phyloP scores from a whole-genome alignment of 495 filamentous ascomycete genomes.

The Cenococcum geophilum region DNA sequence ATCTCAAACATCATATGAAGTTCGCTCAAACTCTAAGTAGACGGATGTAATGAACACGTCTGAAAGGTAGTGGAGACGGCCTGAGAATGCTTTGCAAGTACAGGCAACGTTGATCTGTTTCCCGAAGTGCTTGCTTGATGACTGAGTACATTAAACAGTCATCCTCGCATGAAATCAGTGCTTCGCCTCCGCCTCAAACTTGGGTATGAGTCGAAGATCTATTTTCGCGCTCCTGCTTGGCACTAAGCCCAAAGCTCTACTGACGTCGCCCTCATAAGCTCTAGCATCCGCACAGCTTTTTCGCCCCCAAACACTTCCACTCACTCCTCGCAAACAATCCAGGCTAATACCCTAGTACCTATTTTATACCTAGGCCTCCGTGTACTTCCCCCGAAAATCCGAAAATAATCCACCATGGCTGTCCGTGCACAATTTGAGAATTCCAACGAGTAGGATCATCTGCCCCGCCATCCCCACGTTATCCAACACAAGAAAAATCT shows the following conservation, averaged over 20 bases:
- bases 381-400: neutral
- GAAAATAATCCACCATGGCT: slow-evolving; percentile 34
- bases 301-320: slow-evolving; percentile 3
- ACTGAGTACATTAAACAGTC: neutral
- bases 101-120: too few species aligned
- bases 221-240: neutral
- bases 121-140: too few species aligned
- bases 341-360: neutral
- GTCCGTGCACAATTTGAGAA: slow-evolving; percentile 75
- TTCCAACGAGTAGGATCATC: slow-evolving; percentile 77
- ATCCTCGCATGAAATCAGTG: neutral
- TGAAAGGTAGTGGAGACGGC: too few species aligned
- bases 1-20: slow-evolving; percentile 1
- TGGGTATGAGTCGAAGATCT: slow-evolving; percentile 7
- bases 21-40: neutral
- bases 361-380: neutral
- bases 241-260: neutral
- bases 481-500: neutral
- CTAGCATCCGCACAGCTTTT: slow-evolving; percentile 12
- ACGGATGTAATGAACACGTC: too few species aligned
- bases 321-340: neutral
- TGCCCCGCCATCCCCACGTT: slow-evolving; percentile 25
- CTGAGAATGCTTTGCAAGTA: too few species aligned
- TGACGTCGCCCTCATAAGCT: slow-evolving; percentile 7
- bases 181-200: neutral